Percentiles rank a stretch among this genome's conserved stretches.
Conservation (phyloP, 169 alveolate species). For the Plasmodium vivax region DNA sequence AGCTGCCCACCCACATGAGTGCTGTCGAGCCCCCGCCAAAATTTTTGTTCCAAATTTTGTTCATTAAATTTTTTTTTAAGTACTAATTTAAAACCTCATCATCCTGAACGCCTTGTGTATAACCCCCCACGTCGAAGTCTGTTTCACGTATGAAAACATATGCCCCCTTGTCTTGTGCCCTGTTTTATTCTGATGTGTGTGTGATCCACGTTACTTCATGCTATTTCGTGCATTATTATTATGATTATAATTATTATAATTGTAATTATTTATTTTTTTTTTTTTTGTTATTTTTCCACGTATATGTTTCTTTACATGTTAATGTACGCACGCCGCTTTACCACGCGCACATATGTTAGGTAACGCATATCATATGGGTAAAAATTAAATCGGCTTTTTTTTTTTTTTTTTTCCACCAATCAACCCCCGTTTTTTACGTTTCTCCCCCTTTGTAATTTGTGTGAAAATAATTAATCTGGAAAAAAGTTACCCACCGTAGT, state of each 20-base stretch:
- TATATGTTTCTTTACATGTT: neutral
- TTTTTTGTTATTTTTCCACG: neutral
- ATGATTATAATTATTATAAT: neutral
- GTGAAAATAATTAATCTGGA: slow-evolving; percentile 13
- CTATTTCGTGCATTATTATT: neutral
- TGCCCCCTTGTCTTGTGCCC: neutral
- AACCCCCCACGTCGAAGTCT: neutral
- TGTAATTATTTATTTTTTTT: neutral
- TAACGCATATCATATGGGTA: neutral
- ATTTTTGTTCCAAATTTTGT: slow-evolving; percentile 62
- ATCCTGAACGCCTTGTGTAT: neutral
- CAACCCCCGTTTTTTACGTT: slow-evolving; percentile 8
- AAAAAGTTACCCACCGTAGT: neutral
- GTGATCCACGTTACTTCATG: neutral
- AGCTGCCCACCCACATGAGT: neutral
- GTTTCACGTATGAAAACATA: slow-evolving; percentile 7
- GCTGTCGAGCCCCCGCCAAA: neutral
- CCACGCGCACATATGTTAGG: neutral
- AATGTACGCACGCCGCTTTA: neutral
- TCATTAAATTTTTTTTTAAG: slow-evolving; percentile 61
- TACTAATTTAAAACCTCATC: slow-evolving; percentile 22
- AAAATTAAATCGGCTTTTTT: slow-evolving; percentile 11
- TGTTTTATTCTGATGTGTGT: neutral
- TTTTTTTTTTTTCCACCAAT: neutral
- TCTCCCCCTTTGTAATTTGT: slow-evolving; percentile 35